These are phyloP conservation scores for Solanum clarkiae DNA, from an alignment of 257 asterid species.

Conservation along the genomic window DNA sequence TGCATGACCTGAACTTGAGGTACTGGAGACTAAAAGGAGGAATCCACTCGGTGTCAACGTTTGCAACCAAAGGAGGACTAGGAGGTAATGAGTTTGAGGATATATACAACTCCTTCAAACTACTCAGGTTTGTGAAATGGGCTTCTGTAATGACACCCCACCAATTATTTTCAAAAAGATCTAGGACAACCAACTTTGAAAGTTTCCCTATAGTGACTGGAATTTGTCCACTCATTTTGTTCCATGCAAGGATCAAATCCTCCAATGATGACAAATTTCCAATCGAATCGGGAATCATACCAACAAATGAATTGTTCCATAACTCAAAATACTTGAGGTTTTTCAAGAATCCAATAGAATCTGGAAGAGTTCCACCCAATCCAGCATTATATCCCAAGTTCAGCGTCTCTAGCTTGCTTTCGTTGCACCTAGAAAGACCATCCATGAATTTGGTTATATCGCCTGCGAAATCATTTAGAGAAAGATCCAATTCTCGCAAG, in stretches of 20 bases:
- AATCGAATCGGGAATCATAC: background rate
- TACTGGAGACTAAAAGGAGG: background rate
- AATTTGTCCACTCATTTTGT: background rate
- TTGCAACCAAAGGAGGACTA: background rate
- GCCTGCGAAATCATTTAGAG: background rate
- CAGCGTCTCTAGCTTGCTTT: background rate
- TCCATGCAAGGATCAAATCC: background rate
- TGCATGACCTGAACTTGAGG: background rate
- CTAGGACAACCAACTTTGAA: background rate
- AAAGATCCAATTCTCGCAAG: background rate
- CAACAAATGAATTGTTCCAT: background rate
- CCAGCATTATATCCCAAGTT: background rate
- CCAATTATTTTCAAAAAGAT: background rate
- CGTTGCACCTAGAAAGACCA: background rate
- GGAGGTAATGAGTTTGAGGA: background rate
- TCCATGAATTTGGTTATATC: background rate
- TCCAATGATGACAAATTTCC: background rate
- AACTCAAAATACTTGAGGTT: background rate
- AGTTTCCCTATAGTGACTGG: background rate
- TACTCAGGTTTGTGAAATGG: background rate
- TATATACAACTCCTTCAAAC: background rate
- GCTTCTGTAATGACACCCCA: background rate
- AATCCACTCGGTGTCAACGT: background rate
- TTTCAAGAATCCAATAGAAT: background rate
- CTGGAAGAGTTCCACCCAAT: background rate